Base-by-base conservation (phyloP, 768 basidiomycete species). In the Tricholoma hemisulphureum region DNA sequence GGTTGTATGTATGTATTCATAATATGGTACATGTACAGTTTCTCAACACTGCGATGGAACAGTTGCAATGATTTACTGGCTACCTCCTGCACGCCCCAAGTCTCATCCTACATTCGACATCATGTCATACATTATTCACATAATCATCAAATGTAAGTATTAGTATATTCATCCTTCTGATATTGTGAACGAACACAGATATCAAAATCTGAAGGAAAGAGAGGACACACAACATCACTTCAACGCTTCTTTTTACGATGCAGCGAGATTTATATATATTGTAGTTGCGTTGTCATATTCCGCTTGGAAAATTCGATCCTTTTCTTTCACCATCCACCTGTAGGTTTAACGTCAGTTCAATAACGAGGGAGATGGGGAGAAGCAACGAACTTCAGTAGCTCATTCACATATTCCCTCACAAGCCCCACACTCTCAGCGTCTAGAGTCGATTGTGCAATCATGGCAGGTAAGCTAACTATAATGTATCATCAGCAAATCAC, bases 381-480 rank as follows among this genome's bases (percentile, higher is more conserved):
- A 54, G 6, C 24, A 5, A 14, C 79, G 31, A 63, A 97, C 95
- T 73, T 72, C 65, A 98, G 79, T 58, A 99, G 76, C 68, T 97
- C 94, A 58, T 91, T 89, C 60, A 93, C 86, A 71, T 98, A 94
- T 63, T 98, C 95, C 60, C 88, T 78, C 13, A 99, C 83, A 6
- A 97, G 77, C 21, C 73, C 75, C 18, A 95, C 87, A 11, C 91
- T 91, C 68, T 96, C 95, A 2, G 85, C 76, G 67, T 99, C 96
- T 80, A 98, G 87, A n/a, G 84, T 86, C 13, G 95, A 94, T 60
- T 83, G 86, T 1, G 88, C 85, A 29, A 98, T 88, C 84, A 97
- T 95, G 63, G 86, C 84, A 1, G 96, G 97, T 35, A 98, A 79
- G 62, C 88, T 93, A 71, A 98, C 96, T 97, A 10, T 2, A 6